Evolutionary conservation across 495 filamentous ascomycete genomes (phyloP).

Genomic region (Rhizodiscina lignyota): DNA sequence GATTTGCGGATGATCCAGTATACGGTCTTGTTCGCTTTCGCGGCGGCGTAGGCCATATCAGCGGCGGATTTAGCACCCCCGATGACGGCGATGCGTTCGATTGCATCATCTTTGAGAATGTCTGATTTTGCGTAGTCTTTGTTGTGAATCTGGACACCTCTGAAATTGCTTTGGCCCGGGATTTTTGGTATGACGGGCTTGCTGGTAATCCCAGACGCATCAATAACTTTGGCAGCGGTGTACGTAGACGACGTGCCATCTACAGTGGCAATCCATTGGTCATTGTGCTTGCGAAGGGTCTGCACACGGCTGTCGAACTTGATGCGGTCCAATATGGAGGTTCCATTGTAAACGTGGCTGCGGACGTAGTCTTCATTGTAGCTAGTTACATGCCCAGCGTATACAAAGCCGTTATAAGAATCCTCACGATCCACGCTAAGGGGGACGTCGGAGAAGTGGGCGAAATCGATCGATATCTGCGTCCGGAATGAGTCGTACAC

Average conservation of each 20-base stretch:
- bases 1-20: slow-evolving; percentile 25
- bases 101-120: slow-evolving; percentile 12
- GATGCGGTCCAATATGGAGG: slow-evolving; percentile 18
- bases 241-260: slow-evolving; percentile 1
- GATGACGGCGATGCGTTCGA: slow-evolving; percentile 18
- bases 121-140: slow-evolving; percentile 21
- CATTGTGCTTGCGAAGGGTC: slow-evolving; percentile 14
- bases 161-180: slow-evolving; percentile 15
- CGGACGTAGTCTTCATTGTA: slow-evolving; percentile 28
- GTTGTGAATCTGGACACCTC: slow-evolving; percentile 24
- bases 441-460: slow-evolving; percentile 23
- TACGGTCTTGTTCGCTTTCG: slow-evolving; percentile 23
- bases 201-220: slow-evolving; percentile 24
- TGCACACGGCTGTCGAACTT: slow-evolving; percentile 15
- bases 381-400: slow-evolving; percentile 23
- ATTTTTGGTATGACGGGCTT: slow-evolving; percentile 22
- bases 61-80: slow-evolving; percentile 29
- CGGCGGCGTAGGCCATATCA: slow-evolving; percentile 25
- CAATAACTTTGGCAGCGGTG: slow-evolving; percentile 20
- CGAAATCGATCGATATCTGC: slow-evolving; percentile 21
- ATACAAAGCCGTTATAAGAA: slow-evolving; percentile 17
- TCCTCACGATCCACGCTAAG: slow-evolving; percentile 18
- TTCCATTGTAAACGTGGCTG: slow-evolving; percentile 15
- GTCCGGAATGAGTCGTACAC: slow-evolving; percentile 26
- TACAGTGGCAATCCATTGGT: slow-evolving; percentile 14